Conservation (phyloP, 345 rosid species). For the Eucalyptus melliodora region DNA sequence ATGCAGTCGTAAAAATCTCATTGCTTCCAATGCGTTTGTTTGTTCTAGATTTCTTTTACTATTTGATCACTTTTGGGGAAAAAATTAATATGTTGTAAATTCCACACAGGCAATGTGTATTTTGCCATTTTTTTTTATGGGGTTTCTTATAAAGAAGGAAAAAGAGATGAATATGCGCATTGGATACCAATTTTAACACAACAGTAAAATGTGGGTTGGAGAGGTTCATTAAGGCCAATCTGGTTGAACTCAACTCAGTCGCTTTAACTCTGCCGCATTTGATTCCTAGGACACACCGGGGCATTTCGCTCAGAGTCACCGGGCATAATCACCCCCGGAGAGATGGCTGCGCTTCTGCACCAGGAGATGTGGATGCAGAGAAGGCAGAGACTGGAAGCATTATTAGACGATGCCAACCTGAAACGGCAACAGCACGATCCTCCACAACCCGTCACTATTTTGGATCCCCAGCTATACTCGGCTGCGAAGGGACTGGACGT, state of each 20-base stretch:
- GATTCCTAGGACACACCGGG: neutral
- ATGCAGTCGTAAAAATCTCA: too few relatives aligned
- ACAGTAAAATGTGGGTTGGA: neutral
- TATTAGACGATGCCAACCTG: too few relatives aligned
- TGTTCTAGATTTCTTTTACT: neutral
- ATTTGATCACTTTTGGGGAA: neutral
- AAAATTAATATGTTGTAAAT: too few relatives aligned
- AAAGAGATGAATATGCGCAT: neutral
- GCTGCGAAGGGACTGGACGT: too few relatives aligned
- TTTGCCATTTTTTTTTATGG: neutral
- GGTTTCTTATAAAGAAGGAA: too few relatives aligned
- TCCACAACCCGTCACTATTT: too few relatives aligned
- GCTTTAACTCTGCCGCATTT: neutral
- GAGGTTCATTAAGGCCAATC: neutral
- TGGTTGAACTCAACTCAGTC: neutral
- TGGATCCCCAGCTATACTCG: too few relatives aligned
- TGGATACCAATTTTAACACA: neutral
- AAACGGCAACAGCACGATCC: too few relatives aligned
- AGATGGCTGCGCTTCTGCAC: neutral
- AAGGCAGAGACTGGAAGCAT: too few relatives aligned
- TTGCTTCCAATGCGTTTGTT: neutral
- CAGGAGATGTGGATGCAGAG: neutral
- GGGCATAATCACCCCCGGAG: accelerated
- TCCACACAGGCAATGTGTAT: neutral
- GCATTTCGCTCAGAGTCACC: accelerated